Conservation (phyloP, 2,329 filamentous ascomycete species). For the Emmonsiellopsis sp. region DNA sequence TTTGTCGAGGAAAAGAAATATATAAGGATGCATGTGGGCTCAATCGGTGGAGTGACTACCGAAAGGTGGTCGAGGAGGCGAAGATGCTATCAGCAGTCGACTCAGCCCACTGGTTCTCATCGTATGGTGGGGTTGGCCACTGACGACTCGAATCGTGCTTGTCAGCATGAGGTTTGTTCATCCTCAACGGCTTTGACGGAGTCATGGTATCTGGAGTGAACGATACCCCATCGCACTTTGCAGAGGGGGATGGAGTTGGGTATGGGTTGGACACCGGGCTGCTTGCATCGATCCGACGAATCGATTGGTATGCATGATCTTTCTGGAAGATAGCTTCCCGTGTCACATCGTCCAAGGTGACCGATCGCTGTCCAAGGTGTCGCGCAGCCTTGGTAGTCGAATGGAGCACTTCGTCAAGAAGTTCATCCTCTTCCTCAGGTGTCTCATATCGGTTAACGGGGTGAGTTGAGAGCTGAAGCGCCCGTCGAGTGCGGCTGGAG, state of each 20-base stretch:
- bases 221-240: slow-evolving; percentile 66
- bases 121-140: slow-evolving; percentile 93
- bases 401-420: slow-evolving; percentile 78
- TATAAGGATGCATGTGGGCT: too few species aligned
- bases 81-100: slow-evolving; percentile 74
- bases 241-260: slow-evolving; percentile 67
- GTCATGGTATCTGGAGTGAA: slow-evolving; percentile 51
- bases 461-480: slow-evolving; percentile 59
- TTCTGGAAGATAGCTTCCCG: slow-evolving; percentile 10
- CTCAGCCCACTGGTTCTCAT: slow-evolving; percentile 84
- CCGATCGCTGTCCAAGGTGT: slow-evolving; percentile 48
- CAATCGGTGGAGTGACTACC: slow-evolving; percentile 16
- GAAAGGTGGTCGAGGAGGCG: slow-evolving; percentile 48
- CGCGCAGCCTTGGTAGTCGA: slow-evolving; percentile 68
- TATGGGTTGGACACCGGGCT: slow-evolving; percentile 41
- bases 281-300: slow-evolving; percentile 13
- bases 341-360: slow-evolving; percentile 9
- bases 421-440: slow-evolving; percentile 90
- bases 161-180: slow-evolving; percentile 49
- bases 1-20: background rate
- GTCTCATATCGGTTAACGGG: slow-evolving; percentile 83
- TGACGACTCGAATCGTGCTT: slow-evolving; percentile 51
- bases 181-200: slow-evolving; percentile 57
- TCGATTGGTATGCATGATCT: slow-evolving; percentile 4
- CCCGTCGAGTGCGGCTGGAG: slow-evolving; percentile 70